Conservation (phyloP, 805 yeast species). For the Torulaspora microellipsoides region DNA sequence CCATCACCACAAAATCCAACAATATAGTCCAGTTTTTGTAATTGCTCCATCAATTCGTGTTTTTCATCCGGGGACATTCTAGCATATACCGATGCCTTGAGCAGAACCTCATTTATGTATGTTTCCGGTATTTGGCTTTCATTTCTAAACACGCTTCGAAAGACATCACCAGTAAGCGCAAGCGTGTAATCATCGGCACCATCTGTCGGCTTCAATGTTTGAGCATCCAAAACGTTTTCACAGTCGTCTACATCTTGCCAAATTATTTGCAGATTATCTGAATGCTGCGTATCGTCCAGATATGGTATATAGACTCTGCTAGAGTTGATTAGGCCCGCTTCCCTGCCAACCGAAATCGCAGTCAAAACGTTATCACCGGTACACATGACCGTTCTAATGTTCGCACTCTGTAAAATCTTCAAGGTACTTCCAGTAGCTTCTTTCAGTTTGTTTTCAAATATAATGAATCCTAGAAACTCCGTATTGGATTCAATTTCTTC, state of each 20-base stretch:
- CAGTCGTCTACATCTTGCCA: constrained; percentile 72
- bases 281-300: constrained; percentile 37
- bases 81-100: constrained; percentile 78
- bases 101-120: constrained; percentile 53
- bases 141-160: constrained; percentile 61
- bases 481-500: constrained; percentile 65
- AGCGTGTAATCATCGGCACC: constrained; percentile 48
- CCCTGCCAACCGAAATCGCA: constrained; percentile 88
- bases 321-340: constrained; percentile 61
- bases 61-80: constrained; percentile 99
- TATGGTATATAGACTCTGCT: constrained; percentile 59
- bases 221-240: constrained; percentile 53
- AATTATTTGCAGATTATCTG: constrained; percentile 32
- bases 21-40: constrained; percentile 81
- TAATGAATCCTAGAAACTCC: constrained; percentile 78
- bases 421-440: constrained; percentile 60
- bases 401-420: constrained; percentile 55
- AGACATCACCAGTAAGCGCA: constrained; percentile 92
- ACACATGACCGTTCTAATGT: constrained; percentile 86
- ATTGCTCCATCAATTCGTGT: constrained; percentile 86
- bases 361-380: constrained; percentile 96
- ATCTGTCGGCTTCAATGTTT: constrained; percentile 50
- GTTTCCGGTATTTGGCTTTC: constrained; percentile 32
- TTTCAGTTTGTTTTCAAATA: constrained; percentile 89
- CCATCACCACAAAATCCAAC: constrained; percentile 99